Conservation (phyloP, 1,284 basidiomycete genomes). For the Ceratobasidium sp. region DNA sequence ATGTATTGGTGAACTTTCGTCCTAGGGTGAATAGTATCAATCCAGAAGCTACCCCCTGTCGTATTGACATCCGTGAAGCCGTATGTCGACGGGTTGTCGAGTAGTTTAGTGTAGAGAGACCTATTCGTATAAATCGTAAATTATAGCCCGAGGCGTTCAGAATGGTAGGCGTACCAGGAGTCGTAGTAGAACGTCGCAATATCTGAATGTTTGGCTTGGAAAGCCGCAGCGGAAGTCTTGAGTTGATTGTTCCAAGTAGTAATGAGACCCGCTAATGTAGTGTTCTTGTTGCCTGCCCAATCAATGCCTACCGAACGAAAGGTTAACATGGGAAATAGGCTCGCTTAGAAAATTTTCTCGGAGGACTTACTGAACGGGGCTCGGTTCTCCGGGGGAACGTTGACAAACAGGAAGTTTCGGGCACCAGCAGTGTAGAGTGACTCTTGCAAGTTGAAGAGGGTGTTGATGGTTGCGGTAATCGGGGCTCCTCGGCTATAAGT, state of each 20-base stretch:
- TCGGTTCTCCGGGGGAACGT: slow-evolving; percentile 35
- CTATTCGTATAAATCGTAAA: too few relatives aligned
- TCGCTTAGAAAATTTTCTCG: background rate
- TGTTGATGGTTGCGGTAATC: slow-evolving; percentile 22
- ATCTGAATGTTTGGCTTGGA: slow-evolving; percentile 40
- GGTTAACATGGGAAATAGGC: background rate
- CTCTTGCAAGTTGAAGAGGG: slow-evolving; percentile 28
- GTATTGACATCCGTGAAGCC: slow-evolving; percentile 41
- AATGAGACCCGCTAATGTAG: slow-evolving; percentile 17
- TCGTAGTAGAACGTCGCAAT: slow-evolving; percentile 41
- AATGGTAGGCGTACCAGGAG: slow-evolving; percentile 22
- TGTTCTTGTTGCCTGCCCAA: slow-evolving; percentile 34
- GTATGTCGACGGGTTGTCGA: slow-evolving; percentile 34
- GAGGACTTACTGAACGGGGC: slow-evolving; percentile 33
- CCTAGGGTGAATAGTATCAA: slow-evolving; percentile 38
- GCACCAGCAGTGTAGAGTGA: slow-evolving; percentile 40
- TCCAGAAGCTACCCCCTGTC: slow-evolving; percentile 43
- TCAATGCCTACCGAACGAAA: background rate
- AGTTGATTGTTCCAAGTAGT: slow-evolving; percentile 40
- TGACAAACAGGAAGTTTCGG: slow-evolving; percentile 41
- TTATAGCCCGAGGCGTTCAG: background rate
- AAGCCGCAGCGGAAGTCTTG: slow-evolving; percentile 35
- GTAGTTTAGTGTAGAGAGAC: slow-evolving; percentile 40
- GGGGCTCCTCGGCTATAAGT: background rate
- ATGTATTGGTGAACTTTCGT: slow-evolving; percentile 42